Base-by-base conservation (phyloP, 768 basidiomycete genomes). In the Boletus sensibilis region DNA sequence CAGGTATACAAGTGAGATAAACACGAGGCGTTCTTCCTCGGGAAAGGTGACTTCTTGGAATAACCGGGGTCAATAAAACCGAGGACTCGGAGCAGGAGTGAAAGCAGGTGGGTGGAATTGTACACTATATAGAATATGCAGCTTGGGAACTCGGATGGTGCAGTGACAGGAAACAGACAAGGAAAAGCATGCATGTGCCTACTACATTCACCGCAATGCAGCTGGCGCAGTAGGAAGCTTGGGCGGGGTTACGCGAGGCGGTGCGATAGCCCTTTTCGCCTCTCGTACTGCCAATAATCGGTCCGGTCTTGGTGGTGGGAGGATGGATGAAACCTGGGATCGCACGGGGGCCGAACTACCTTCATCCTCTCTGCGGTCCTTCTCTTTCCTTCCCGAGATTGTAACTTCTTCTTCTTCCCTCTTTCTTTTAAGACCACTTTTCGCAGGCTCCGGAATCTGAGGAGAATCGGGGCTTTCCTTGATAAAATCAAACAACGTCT, bases 401-500 rank as follows among this genome's bases (percentile, higher is more conserved):
- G 2, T 44, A 0, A 52, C 55, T 0, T 59, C 64, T 2, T 62
- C 68, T 4, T 59, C 66, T 39, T 70, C 72, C 35, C 70, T 34
- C 55, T 72, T 73, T 21, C 70, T 50, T 33, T 72, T 72, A 0
- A 37, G 1, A 3, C 57, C 61, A 3, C 3, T 18, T 8, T 11
- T 52, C n/a, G 18, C 16, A 34, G 44, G 16, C 1, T 47, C 48
- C 0, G 53, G 34, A 4, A 18, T 1, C 9, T 21, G 39, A 13
- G 67, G 58, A 2, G 42, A 1, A 0, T 12, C 18, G 1, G 45
- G 1, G 52, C 67, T 52, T 0, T 70, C 70, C 44, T 67, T 65
- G 57, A 90, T 75, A 59, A 82, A 87, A 10, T 76, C 75, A 9
- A 82, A 64, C 72, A 90, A 71, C 6, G 79, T 77, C 71, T 77